These are phyloP conservation scores for Rhodomyrtus tomentosa DNA, from an alignment of 345 rosid species.

Conservation along the genomic window DNA sequence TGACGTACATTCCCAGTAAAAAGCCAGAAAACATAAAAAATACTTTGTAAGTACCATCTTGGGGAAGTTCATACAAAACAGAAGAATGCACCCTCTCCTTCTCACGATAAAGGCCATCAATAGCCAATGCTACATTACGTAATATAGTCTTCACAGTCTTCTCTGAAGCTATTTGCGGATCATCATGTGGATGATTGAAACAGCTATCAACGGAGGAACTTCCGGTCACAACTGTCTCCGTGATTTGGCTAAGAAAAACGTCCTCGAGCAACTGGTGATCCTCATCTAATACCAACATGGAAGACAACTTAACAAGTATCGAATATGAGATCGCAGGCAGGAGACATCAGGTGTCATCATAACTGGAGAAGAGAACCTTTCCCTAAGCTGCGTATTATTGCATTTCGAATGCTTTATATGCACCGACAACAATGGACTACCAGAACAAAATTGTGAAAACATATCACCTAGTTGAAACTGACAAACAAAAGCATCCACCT, in stretches of 20 bases:
- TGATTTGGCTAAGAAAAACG: slow-evolving; percentile 58
- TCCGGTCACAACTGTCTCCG: slow-evolving; percentile 86
- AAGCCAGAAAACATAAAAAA: background rate
- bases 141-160: slow-evolving; percentile 29
- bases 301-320: slow-evolving; percentile 2
- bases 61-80: slow-evolving; percentile 32
- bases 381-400: background rate
- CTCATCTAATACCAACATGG: slow-evolving; percentile 30
- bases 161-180: slow-evolving; percentile 16
- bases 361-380: background rate
- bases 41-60: slow-evolving; percentile 22
- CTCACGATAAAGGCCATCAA: slow-evolving; percentile 44
- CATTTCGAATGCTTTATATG: slow-evolving; percentile 6
- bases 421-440: slow-evolving; percentile 29
- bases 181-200: slow-evolving; percentile 33
- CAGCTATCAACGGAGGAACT: slow-evolving; percentile 42
- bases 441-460: slow-evolving; percentile 5
- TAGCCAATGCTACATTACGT: slow-evolving; percentile 35
- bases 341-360: background rate
- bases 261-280: slow-evolving; percentile 30
- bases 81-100: slow-evolving; percentile 53
- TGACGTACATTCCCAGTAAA: background rate
- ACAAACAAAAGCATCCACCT: background rate
- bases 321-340: background rate
- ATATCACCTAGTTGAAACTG: background rate